Evolutionary conservation across 164 flowering plant species (phyloP), one percentile per base, ranked within the genome.

Genomic region (Chimonanthus praecox): DNA sequence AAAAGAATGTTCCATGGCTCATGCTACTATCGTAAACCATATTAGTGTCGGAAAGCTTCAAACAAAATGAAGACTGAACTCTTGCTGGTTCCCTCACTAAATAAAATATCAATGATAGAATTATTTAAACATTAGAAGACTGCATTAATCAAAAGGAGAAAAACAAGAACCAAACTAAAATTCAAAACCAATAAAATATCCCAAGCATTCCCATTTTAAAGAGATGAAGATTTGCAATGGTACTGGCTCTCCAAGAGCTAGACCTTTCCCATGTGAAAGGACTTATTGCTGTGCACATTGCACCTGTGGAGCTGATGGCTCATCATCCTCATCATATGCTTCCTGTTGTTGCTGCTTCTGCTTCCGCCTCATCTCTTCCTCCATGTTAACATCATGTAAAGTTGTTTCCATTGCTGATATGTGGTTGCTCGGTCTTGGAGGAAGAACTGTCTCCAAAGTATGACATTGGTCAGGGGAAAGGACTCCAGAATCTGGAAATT

Each of bases 281-380:
- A 51, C 65, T 71, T 78, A 88, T 66, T 90, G 94, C 77, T 90
- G 94, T 49, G 88, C 90, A 79, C 94, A 90, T 72, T 85, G 92
- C 70, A 90, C 86, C 8, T 90, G 78, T 0, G 81, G 87, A 74
- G 69, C 75, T 18, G 78, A 20, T 3, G 76, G 69, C 46, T 86
- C 87, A 8, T 85, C 86, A n/a, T 86, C 90, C 66, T 85, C 90
- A 64, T 85, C 85, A 49, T 85, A 85, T 11, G 85, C 90, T 76
- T 80, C 88, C 16, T 54, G 60, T n/a, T 54, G 60, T 64, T 75
- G 80, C 48, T 83, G 88, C 13, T 80, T 81, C 75, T 82, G 83
- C 85, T 84, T 83, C 74, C 83, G 72, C 75, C 83, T 82, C 87
- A 78, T 79, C 80, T 88, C 87, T 11, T 88, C 88, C 79, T 87